A percentile compares a stretch with the other conserved stretches of the same genome.
phyloP scores from a whole-genome alignment of 2,329 filamentous ascomycete species.

The Rhinocladiella mackenziei region DNA sequence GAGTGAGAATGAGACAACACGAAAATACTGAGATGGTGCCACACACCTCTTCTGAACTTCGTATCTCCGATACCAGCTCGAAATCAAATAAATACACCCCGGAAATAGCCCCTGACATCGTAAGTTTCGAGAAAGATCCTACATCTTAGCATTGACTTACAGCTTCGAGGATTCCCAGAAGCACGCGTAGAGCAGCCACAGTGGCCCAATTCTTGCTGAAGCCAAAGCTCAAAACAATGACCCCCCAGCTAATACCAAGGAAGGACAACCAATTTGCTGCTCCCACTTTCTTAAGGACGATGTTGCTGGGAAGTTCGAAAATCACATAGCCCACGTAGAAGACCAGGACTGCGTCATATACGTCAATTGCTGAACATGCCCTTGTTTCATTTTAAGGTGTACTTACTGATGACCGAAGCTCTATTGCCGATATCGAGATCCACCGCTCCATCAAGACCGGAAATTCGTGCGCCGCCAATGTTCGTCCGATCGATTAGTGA shows the following conservation, averaged over 20 bases:
- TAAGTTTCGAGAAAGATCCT: too few relatives aligned
- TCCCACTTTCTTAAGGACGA: conserved; percentile 37
- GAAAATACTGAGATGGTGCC: too few relatives aligned
- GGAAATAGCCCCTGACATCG: too few relatives aligned
- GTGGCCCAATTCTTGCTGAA: conserved; percentile 30
- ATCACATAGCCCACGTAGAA: conserved; percentile 65
- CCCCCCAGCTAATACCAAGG: conserved; percentile 44
- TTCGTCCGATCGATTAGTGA: conserved; percentile 40
- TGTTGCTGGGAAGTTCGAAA: conserved; percentile 51
- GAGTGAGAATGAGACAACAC: too few relatives aligned
- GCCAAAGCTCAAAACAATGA: conserved; percentile 37
- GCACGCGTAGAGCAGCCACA: conserved; percentile 29
- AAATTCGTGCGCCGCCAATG: conserved; percentile 14
- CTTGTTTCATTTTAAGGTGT: too few relatives aligned
- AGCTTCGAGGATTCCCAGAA: conserved; percentile 33
- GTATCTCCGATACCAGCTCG: too few relatives aligned
- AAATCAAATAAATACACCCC: too few relatives aligned
- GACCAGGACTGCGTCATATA: conserved; percentile 63
- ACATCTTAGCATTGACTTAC: too few relatives aligned
- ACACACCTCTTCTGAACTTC: too few relatives aligned
- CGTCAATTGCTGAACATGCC: neutral
- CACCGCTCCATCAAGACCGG: neutral
- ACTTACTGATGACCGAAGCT: conserved; percentile 9
- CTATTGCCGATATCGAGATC: conserved; percentile 1
- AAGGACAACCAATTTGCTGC: conserved; percentile 63